Evolutionary conservation across 305 asterid genomes (phyloP).

Genomic region (Caryopteris hybrid): DNA sequence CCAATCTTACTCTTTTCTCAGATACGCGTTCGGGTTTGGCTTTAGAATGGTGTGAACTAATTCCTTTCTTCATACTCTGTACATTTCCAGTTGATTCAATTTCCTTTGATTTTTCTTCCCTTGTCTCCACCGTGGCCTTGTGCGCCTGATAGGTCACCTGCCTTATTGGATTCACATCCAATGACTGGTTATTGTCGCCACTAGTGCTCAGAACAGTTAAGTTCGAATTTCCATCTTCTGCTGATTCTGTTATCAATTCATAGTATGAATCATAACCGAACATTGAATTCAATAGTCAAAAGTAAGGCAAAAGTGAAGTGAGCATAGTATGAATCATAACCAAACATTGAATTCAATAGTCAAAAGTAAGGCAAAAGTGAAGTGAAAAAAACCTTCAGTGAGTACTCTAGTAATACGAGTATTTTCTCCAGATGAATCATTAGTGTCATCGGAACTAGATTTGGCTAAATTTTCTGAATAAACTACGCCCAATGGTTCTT

Average conservation of each 20-base stretch:
- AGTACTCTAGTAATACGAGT: conserved; percentile 65
- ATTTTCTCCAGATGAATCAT: conserved; percentile 39
- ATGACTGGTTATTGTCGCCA: conserved; percentile 19
- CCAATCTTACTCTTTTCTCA: conserved; percentile 34
- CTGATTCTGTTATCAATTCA: conserved; percentile 33
- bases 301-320: background rate
- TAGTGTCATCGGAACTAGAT: conserved; percentile 30
- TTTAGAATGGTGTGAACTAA: conserved; percentile 20
- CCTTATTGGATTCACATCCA: conserved; percentile 43
- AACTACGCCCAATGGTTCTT: conserved; percentile 63
- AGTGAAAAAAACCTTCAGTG: conserved; percentile 48
- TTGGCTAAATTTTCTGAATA: conserved; percentile 39
- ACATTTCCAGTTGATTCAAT: conserved; percentile 25
- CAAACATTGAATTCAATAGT: background rate
- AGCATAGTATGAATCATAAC: conserved; percentile 12
- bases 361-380: background rate
- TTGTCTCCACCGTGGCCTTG: conserved; percentile 20
- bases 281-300: background rate
- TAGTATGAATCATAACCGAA: conserved; percentile 3
- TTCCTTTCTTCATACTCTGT: conserved; percentile 14
- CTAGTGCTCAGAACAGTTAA: conserved; percentile 20
- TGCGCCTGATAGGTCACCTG: conserved; percentile 39
- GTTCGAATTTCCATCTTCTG: conserved; percentile 30
- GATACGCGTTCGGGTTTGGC: conserved; percentile 25
- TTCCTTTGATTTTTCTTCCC: conserved; percentile 19